A percentile compares a stretch with the other conserved stretches of the same genome.
These are phyloP conservation scores for Davidsoniella eucalypti DNA, from an alignment of 2,329 filamentous ascomycete species.

Conservation along the genomic window DNA sequence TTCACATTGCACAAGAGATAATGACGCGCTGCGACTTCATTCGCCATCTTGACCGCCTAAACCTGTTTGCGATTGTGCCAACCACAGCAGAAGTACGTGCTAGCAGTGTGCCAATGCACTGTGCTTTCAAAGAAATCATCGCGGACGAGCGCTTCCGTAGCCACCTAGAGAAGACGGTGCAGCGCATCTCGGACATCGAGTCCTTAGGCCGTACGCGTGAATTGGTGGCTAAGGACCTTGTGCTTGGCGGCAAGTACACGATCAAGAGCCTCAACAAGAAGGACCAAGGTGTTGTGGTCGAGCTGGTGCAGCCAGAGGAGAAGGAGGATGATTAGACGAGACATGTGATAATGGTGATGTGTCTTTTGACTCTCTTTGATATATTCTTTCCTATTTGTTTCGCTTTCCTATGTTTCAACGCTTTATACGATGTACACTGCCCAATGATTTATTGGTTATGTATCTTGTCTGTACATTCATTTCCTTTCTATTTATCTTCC, in stretches of 20 bases:
- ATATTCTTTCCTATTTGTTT: neutral
- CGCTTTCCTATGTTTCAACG: neutral
- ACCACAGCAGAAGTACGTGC: constrained; percentile 74
- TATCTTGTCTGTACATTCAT: neutral
- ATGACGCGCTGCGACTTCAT: constrained; percentile 97
- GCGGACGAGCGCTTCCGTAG: constrained; percentile 59
- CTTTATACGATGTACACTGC: neutral
- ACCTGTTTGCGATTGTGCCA: constrained; percentile 79
- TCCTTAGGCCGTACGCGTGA: constrained; percentile 86
- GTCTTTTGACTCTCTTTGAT: neutral
- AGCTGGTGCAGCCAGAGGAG: constrained; percentile 27
- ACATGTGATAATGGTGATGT: neutral
- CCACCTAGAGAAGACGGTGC: constrained; percentile 64
- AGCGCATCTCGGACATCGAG: constrained; percentile 85
- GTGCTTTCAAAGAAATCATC: constrained; percentile 77
- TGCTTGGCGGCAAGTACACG: constrained; percentile 65
- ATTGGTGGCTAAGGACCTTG: constrained; percentile 86
- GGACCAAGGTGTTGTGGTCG: constrained; percentile 23
- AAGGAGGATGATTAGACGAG: constrained; percentile 14
- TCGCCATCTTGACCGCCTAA: constrained; percentile 77
- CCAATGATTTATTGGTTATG: too few relatives aligned
- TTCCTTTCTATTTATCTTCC: neutral
- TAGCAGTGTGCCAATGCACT: constrained; percentile 91
- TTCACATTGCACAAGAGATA: constrained; percentile 73
- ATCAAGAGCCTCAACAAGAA: constrained; percentile 29